phyloP scores from a whole-genome alignment of 805 yeast genomes.

The Barnettozyma salicaria region DNA sequence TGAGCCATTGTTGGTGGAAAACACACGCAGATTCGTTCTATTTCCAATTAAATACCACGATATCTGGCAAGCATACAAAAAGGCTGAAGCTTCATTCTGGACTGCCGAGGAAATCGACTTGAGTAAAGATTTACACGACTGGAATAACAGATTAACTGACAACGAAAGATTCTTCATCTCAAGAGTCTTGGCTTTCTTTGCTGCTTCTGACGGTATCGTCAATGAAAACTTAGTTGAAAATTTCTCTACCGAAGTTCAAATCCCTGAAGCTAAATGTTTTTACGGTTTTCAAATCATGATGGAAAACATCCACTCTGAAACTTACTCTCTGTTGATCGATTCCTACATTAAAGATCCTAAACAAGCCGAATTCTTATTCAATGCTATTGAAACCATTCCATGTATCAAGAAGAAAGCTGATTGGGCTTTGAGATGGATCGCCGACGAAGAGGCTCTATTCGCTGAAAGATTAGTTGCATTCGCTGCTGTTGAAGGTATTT shows the following conservation, averaged over 20 bases:
- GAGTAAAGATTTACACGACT: conserved; percentile 84
- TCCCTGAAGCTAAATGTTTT: conserved; percentile 97
- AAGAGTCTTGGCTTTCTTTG: conserved; percentile 93
- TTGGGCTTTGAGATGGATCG: conserved; percentile 98
- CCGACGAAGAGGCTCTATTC: conserved; percentile 79
- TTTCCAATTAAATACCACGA: conserved; percentile 97
- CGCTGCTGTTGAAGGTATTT: conserved; percentile 98
- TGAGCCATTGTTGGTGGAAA: conserved; percentile 84
- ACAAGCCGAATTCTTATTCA: conserved; percentile 84
- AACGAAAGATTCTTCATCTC: conserved; percentile 92
- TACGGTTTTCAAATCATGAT: conserved; percentile 99
- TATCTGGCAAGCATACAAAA: conserved; percentile 98
- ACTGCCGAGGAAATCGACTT: conserved; percentile 98
- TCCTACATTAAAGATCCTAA: conserved; percentile 94
- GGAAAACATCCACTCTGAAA: conserved; percentile 98
- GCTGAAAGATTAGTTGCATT: conserved; percentile 97
- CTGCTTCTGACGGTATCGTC: conserved; percentile 98
- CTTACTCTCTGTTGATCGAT: conserved; percentile 90
- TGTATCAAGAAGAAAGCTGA: conserved; percentile 96
- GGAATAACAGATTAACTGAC: conserved; percentile 84
- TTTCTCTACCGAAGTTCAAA: conserved; percentile 93
- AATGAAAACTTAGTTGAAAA: conserved; percentile 97
- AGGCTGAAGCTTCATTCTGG: conserved; percentile 99
- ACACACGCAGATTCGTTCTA: conserved; percentile 81
- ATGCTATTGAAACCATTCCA: conserved; percentile 95